These are phyloP conservation scores for Venturia asperata DNA, from an alignment of 2,329 filamentous ascomycete genomes.

Conservation along the genomic window DNA sequence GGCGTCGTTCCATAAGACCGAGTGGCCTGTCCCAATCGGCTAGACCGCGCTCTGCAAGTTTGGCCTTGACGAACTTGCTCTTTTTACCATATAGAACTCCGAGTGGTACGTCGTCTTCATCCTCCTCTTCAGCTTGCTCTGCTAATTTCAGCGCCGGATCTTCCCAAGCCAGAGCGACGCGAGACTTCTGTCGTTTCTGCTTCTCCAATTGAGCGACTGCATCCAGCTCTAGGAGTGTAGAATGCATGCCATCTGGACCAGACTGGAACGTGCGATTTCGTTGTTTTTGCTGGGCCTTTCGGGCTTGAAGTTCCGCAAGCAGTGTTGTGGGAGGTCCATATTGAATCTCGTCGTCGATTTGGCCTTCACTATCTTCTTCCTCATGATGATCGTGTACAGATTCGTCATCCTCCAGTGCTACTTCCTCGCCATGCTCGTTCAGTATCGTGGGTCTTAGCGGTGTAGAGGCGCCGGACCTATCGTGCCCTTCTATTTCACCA, in stretches of 20 bases:
- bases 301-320: conserved; percentile 81
- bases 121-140: conserved; percentile 43
- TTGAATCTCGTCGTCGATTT: conserved; percentile 37
- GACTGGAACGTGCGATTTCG: conserved; percentile 62
- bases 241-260: conserved; percentile 73
- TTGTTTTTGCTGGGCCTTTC: conserved; percentile 80
- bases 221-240: conserved; percentile 83
- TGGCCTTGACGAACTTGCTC: conserved; percentile 43
- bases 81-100: conserved; percentile 67
- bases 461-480: conserved; percentile 6
- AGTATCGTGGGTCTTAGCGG: conserved; percentile 1
- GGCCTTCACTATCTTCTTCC: conserved; percentile 41
- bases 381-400: conserved; percentile 34
- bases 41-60: conserved; percentile 41
- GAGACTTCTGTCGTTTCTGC: conserved; percentile 64
- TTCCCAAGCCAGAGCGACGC: conserved; percentile 88
- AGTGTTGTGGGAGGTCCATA: conserved; percentile 79
- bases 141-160: conserved; percentile 43
- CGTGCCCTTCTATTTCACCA: conserved; percentile 12
- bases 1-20: conserved; percentile 70
- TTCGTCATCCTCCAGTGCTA: conserved; percentile 26
- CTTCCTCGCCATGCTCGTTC: conserved; percentile 19
- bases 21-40: conserved; percentile 56
- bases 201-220: conserved; percentile 81
- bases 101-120: conserved; percentile 81